phyloP scores from a whole-genome alignment of 2,329 filamentous ascomycete genomes.

The Penicillium glabrum region DNA sequence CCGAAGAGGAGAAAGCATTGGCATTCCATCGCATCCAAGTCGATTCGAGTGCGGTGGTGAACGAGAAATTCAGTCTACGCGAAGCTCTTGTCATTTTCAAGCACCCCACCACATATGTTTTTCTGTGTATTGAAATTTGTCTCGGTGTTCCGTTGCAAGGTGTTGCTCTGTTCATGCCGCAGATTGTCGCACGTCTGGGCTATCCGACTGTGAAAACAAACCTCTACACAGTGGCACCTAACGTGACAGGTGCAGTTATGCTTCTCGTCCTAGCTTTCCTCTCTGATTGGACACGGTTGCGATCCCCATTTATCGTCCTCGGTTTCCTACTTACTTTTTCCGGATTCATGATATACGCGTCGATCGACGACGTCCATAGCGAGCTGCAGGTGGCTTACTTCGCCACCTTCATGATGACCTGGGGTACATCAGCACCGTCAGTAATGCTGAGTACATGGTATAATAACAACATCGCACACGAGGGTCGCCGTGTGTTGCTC shows the following conservation, averaged over 20 bases:
- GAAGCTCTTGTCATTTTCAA: slow-evolving; percentile 56
- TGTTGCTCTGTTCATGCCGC: slow-evolving; percentile 58
- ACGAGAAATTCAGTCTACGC: slow-evolving; percentile 55
- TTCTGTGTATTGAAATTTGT: slow-evolving; percentile 59
- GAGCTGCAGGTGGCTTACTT: slow-evolving; percentile 70
- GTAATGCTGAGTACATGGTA: slow-evolving; percentile 69
- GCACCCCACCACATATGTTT: slow-evolving; percentile 54
- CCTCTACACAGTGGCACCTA: slow-evolving; percentile 78
- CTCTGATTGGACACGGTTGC: slow-evolving; percentile 65
- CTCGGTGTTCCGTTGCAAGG: slow-evolving; percentile 60
- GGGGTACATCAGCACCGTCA: slow-evolving; percentile 73
- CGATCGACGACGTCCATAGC: slow-evolving; percentile 62
- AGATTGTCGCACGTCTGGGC: slow-evolving; percentile 56
- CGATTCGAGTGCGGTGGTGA: slow-evolving; percentile 67
- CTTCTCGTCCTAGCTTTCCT: slow-evolving; percentile 70
- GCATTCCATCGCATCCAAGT: slow-evolving; percentile 73
- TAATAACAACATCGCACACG: slow-evolving; percentile 80
- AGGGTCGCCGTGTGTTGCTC: slow-evolving; percentile 68
- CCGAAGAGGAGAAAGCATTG: slow-evolving; percentile 63
- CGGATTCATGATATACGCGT: slow-evolving; percentile 76
- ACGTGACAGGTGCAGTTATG: slow-evolving; percentile 71
- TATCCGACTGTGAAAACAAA: slow-evolving; percentile 67
- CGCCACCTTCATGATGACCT: slow-evolving; percentile 79
- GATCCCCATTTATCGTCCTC: slow-evolving; percentile 72
- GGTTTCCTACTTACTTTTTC: slow-evolving; percentile 73